Base-by-base conservation (phyloP, 768 basidiomycete genomes). In the Neoboletus subvelutipes region DNA sequence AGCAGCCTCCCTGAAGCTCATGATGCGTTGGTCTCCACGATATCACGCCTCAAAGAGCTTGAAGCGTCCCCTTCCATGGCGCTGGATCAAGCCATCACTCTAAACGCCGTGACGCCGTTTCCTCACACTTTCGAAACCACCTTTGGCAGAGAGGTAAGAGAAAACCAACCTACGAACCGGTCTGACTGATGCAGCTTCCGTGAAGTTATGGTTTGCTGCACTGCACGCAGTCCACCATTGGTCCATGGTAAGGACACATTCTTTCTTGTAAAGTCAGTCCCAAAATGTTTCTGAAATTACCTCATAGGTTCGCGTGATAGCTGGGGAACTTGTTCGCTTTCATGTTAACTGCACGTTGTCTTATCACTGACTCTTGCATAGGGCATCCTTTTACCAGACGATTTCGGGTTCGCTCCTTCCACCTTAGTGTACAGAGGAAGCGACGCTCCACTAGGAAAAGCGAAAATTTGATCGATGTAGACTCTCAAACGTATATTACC, bases 211-310 rank as follows among this genome's bases (percentile, higher is more conserved):
- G 92, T 94, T 94, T 70, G 82, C 84, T n/a, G 84, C 80, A 24
- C 73, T 94, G 33, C 92, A 94, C 66, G 91, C 91, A 42, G 87
- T 94, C 26, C 92, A 94, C 72, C 92, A 94, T 67, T 94, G 90
- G 90, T 91, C 90, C 20, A 92, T 92, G 88, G 89, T 90, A 67
- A 62, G 81, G 64, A 15, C 22, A 28, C 18, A 15, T 22, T 18
- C 55, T 40, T 57, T n/a, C 39, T 42, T 37, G 29, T 37, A 20
- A 40, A 41, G 15, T 41, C 24, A 11, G n/a, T 51, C 50, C 26
- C 60, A 4, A 34, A 12, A 40, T 43, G n/a, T 39, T 50, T 53
- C 41, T 57, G 56, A 61, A 55, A 37, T 26, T 48, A n/a, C 18
- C 18, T 20, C 36, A 17, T 56, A 92, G 90, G 80, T 94, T 52